Percentiles rank a stretch among this genome's conserved stretches.
Evolutionary conservation across 148 eudicot species (phyloP).

Genomic region (Drosera capensis): DNA sequence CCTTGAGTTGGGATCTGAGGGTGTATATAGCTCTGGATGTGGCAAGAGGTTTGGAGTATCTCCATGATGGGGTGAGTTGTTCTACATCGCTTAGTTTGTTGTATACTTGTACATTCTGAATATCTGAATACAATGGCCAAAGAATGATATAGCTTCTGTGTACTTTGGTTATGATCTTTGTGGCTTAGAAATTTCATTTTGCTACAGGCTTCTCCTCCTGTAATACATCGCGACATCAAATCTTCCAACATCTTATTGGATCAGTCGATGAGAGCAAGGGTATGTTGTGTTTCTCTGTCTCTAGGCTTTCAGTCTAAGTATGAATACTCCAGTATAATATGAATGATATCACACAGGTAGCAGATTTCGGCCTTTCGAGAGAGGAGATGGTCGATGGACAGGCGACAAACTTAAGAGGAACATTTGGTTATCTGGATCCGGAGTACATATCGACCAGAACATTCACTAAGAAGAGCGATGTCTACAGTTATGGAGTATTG

Average conservation of each 20-base stretch:
- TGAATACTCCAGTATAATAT: not conserved
- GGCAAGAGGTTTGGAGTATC: constrained; percentile 90
- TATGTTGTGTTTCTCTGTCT: constrained; percentile 13
- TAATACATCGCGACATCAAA: constrained; percentile 91
- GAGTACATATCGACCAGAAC: constrained; percentile 81
- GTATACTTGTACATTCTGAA: not conserved
- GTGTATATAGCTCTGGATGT: constrained; percentile 83
- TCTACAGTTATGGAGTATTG: constrained; percentile 83
- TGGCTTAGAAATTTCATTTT: constrained; percentile 2
- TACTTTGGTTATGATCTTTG: no score
- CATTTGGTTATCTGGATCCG: constrained; percentile 95
- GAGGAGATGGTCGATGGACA: constrained; percentile 64
- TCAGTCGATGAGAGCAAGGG: constrained; percentile 92
- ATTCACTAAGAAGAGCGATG: constrained; percentile 90
- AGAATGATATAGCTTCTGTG: not conserved
- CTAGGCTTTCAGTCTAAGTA: not conserved
- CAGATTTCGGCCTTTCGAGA: constrained; percentile 95
- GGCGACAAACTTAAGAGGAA: constrained; percentile 59
- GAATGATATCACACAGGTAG: constrained; percentile 35
- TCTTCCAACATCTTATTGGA: constrained; percentile 96
- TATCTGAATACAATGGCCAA: not conserved
- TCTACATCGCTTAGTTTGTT: not conserved
- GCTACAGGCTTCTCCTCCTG: constrained; percentile 83
- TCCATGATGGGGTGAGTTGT: constrained; percentile 76
- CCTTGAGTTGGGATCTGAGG: constrained; percentile 64